A percentile compares a stretch with the other conserved stretches of the same genome.
These are phyloP conservation scores for Colletotrichum sp. DNA, from an alignment of 2,329 filamentous ascomycete genomes.

Conservation along the genomic window DNA sequence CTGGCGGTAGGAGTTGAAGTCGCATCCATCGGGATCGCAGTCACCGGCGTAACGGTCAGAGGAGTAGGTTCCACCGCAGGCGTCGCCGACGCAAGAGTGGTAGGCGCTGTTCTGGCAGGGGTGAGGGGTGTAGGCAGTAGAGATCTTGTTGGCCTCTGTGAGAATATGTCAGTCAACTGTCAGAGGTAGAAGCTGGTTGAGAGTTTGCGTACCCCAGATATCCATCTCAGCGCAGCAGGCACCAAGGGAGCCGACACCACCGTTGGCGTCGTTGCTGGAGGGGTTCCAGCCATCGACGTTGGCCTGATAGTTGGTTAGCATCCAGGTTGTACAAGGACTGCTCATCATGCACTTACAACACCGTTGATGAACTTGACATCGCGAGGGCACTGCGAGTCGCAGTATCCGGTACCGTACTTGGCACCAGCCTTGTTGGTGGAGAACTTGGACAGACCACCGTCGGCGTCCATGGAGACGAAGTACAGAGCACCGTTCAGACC, in stretches of 20 bases:
- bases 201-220: conserved; percentile 43
- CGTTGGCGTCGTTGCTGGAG: conserved; percentile 58
- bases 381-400: conserved; percentile 58
- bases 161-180: not conserved
- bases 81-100: conserved; percentile 53
- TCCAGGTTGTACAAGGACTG: too few relatives aligned
- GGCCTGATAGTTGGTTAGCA: conserved; percentile 34
- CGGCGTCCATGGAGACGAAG: conserved; percentile 63
- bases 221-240: conserved; percentile 70
- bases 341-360: conserved; percentile 33
- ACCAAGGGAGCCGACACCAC: conserved; percentile 56
- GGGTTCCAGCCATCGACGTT: conserved; percentile 58
- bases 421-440: conserved; percentile 56
- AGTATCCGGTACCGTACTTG: conserved; percentile 64
- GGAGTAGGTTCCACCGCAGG: conserved; percentile 59
- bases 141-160: conserved; percentile 70
- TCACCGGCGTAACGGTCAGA: conserved; percentile 61
- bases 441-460: conserved; percentile 59
- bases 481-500: conserved; percentile 77
- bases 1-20: conserved; percentile 73
- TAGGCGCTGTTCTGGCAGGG: conserved; percentile 59
- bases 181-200: conserved; percentile 9
- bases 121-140: conserved; percentile 70
- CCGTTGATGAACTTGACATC: conserved; percentile 65
- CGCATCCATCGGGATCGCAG: conserved; percentile 74